Base-by-base conservation (phyloP, 1,284 basidiomycete species). In the Apiotrichum domesticum region DNA sequence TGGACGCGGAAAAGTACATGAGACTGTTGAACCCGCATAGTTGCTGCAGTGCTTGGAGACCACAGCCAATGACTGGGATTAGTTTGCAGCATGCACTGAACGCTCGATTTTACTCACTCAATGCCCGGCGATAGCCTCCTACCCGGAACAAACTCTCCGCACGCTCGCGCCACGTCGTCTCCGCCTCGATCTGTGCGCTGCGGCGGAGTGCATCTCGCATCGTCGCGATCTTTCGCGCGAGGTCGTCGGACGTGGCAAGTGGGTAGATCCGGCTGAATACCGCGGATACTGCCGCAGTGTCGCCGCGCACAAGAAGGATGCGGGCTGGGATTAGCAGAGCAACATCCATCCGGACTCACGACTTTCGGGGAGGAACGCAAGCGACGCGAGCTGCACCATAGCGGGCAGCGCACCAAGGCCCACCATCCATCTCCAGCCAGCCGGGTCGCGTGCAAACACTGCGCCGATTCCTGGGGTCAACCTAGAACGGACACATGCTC, bases 401-500 rank as follows among this genome's bases (percentile, higher is more conserved):
- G 87, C 85, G 1, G 87, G 87, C 0, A 87, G 77, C 1, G 82
- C 81, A 14, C 86, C 86, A 1, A 89, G 76, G 1, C 87, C 87
- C 32, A 90, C 86, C 87, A 90, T 89, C 84, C 84, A 90, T 52
- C 88, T 77, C 88, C 88, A 91, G 0, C 88, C 88, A 10, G 81
- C 78, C 35, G 74, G 67, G 32, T 83, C 76, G 55, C 83, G 80
- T 54, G 81, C 82, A 64, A 91, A 90, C 0, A 81, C 85, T 9
- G 87, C 85, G 40, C 86, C 87, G 51, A 89, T 86, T 8, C 52
- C 71, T 72, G 56, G 0, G 35, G 55, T 45, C 3, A 41, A 32
- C 6, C 42, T 58, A 11, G 6, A 13, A 42, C 41, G 11, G 11
- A 9, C 41, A 42, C 34, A 55, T 3, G 62, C 68, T 40, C 37